Evolutionary conservation across 805 yeast genomes (phyloP).

Genomic region (Myxozyma melibiosi): DNA sequence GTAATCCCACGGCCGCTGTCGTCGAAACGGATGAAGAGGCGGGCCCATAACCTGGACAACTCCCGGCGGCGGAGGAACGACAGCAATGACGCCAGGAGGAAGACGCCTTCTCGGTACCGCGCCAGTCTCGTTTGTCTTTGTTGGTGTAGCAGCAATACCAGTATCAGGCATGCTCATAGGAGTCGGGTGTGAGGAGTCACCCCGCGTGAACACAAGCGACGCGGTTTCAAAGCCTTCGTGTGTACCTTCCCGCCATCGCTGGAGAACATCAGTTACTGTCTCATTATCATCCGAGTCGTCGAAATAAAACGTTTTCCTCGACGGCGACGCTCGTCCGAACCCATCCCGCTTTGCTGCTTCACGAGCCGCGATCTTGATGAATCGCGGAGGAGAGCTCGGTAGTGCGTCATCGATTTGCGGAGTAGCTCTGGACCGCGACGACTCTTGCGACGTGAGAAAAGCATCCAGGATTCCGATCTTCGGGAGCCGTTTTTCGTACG

Average conservation of each 20-base stretch:
- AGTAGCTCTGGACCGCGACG: not conserved
- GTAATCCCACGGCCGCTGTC: slow-evolving; percentile 3
- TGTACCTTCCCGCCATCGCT: slow-evolving; percentile 32
- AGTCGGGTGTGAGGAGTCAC: not conserved
- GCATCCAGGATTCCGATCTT: slow-evolving; percentile 31
- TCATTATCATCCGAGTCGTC: slow-evolving; percentile 30
- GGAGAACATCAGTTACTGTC: slow-evolving; percentile 21
- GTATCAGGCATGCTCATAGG: no score
- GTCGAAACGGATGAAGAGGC: slow-evolving; percentile 3
- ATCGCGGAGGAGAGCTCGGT: slow-evolving; percentile 19
- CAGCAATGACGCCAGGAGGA: slow-evolving; percentile 30
- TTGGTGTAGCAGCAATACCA: not conserved
- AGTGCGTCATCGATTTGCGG: no score
- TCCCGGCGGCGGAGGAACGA: slow-evolving; percentile 20
- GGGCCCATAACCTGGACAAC: slow-evolving; percentile 15
- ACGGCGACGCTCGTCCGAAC: slow-evolving; percentile 25
- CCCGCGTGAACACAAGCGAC: slow-evolving; percentile 4
- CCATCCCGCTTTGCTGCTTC: slow-evolving; percentile 16
- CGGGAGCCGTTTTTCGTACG: not conserved
- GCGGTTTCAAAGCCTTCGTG: slow-evolving; percentile 32
- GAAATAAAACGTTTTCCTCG: slow-evolving; percentile 24
- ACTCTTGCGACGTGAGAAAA: slow-evolving; percentile 8
- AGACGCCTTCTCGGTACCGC: slow-evolving; percentile 3
- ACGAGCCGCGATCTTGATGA: slow-evolving; percentile 29
- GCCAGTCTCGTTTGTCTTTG: not conserved